Evolutionary conservation across 2,329 filamentous ascomycete species (phyloP).

Genomic region (Aureobasidium zeae): DNA sequence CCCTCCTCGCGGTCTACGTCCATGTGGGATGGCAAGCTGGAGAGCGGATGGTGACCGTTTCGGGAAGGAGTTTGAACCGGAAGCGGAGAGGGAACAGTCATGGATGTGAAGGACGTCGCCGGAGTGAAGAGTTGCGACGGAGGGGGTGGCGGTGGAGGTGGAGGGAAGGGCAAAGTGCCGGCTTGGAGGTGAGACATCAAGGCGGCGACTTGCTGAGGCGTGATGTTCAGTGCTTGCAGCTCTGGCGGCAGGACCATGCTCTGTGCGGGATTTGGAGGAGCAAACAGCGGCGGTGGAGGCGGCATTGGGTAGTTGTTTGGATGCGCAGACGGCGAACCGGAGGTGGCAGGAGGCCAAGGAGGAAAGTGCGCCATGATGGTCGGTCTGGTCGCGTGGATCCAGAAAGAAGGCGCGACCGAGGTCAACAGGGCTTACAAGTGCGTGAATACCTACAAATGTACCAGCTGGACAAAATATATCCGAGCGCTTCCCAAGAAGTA

Average conservation of each 20-base stretch:
- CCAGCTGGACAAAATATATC: neutral
- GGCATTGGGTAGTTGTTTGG: conserved; percentile 1
- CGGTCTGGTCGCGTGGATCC: neutral
- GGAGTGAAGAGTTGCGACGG: conserved; percentile 6
- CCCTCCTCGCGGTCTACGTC: conserved; percentile 17
- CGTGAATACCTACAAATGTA: neutral
- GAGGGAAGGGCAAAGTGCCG: conserved; percentile 12
- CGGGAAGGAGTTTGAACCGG: neutral
- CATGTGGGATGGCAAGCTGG: neutral
- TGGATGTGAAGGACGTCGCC: conserved; percentile 3
- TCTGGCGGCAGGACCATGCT: conserved; percentile 13
- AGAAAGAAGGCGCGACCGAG: too few relatives aligned
- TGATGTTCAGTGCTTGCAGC: conserved; percentile 15
- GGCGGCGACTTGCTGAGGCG: conserved; percentile 16
- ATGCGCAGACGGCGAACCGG: conserved; percentile 2
- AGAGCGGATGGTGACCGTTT: neutral
- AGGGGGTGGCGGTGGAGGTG: conserved; percentile 6
- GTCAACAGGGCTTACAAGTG: too few relatives aligned
- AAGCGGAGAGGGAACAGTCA: neutral
- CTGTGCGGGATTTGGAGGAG: neutral
- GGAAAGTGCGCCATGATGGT: conserved; percentile 6
- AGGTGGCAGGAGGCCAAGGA: conserved; percentile 10
- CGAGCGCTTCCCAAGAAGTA: neutral
- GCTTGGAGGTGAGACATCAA: conserved; percentile 16
- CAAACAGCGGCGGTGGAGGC: conserved; percentile 3